phyloP scores from a whole-genome alignment of 495 filamentous ascomycete genomes.

The Clohesyomyces aquaticus region DNA sequence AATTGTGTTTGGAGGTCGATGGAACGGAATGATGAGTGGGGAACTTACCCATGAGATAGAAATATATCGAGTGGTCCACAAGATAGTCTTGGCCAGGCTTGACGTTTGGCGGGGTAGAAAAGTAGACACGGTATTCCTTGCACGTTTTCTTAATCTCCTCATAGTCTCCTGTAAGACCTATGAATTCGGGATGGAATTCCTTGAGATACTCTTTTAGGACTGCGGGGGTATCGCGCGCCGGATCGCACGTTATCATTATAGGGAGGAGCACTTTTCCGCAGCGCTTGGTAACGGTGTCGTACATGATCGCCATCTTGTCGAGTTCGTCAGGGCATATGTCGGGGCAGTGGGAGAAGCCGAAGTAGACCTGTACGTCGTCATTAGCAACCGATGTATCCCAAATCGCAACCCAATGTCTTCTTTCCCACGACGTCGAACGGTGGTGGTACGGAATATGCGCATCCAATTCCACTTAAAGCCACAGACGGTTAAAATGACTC shows the following conservation, averaged over 20 bases:
- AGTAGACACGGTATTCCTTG: slow-evolving; percentile 95
- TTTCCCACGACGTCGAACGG: neutral
- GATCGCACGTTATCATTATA: slow-evolving; percentile 95
- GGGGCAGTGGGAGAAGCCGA: slow-evolving; percentile 97
- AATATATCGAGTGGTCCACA: slow-evolving; percentile 99
- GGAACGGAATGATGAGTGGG: neutral
- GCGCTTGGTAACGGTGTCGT: slow-evolving; percentile 71
- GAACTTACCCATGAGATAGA: slow-evolving; percentile 88
- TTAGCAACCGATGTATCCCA: too few relatives aligned
- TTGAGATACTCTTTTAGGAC: slow-evolving; percentile 81
- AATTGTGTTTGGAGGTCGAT: too few relatives aligned
- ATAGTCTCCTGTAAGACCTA: slow-evolving; percentile 91
- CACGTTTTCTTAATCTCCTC: slow-evolving; percentile 89
- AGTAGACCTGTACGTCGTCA: slow-evolving; percentile 72
- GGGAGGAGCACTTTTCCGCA: slow-evolving; percentile 63
- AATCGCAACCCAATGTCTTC: too few relatives aligned
- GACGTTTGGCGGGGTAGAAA: slow-evolving; percentile 85
- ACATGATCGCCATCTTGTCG: slow-evolving; percentile 95
- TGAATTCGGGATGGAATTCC: slow-evolving; percentile 88
- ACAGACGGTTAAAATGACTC: neutral
- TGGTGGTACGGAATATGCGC: too few relatives aligned
- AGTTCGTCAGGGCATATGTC: slow-evolving; percentile 99
- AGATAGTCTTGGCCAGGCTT: slow-evolving; percentile 94
- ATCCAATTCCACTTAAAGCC: neutral
- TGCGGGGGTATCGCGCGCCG: slow-evolving; percentile 82